Conservation (phyloP, 169 alveolate species). For the Cyclospora cayetanensis region DNA sequence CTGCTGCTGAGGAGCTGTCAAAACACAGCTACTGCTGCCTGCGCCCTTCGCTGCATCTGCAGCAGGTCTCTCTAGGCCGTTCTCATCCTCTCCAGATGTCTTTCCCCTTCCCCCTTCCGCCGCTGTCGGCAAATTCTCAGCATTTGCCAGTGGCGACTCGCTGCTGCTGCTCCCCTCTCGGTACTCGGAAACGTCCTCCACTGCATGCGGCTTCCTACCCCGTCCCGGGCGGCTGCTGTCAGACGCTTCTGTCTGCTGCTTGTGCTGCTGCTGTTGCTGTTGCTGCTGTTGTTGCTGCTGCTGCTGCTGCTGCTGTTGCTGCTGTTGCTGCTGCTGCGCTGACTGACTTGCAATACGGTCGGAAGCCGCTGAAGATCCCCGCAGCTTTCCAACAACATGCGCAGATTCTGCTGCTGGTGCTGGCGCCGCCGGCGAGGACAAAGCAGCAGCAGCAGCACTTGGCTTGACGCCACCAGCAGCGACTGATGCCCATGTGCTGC, state of each 20-base stretch:
- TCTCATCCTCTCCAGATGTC: background rate
- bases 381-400: background rate
- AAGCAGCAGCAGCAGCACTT: conserved; percentile 30
- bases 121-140: background rate
- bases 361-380: background rate
- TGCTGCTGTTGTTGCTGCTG: background rate
- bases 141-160: background rate
- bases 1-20: background rate
- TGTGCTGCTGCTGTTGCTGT: background rate
- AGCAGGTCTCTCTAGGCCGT: background rate
- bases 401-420: conserved; percentile 22
- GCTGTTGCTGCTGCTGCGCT: background rate
- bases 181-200: background rate
- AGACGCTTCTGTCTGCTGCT: background rate
- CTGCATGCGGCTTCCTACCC: background rate
- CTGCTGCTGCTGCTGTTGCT: conserved; percentile 2
- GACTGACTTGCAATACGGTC: background rate
- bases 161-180: background rate
- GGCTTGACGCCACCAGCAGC: conserved; percentile 70
- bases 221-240: background rate
- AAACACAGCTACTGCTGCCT: background rate
- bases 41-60: background rate
- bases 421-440: background rate
- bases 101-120: background rate
- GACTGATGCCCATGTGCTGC: conserved; percentile 69